Evolutionary conservation across 345 rosid genomes (phyloP).

Genomic region (Cochlearia excelsa): DNA sequence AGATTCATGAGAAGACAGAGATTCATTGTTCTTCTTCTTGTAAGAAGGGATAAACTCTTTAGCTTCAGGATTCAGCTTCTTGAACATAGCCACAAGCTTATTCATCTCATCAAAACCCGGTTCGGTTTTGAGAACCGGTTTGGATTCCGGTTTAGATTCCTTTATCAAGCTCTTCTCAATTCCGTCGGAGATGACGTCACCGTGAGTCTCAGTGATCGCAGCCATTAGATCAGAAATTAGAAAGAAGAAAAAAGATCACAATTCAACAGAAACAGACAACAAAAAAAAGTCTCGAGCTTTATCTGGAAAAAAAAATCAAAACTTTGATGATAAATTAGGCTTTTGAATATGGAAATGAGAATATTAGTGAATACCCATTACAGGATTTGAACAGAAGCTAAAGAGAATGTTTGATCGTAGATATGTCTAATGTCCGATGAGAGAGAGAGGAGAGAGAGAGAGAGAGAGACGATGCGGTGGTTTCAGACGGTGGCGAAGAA

Average conservation of each 20-base stretch:
- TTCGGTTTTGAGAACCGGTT: conserved; percentile 38
- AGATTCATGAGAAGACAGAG: conserved; percentile 22
- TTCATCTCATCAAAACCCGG: conserved; percentile 38
- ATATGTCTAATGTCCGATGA: neutral
- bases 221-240: conserved; percentile 34
- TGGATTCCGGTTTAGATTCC: conserved; percentile 41
- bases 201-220: conserved; percentile 25
- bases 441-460: neutral
- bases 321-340: conserved; percentile 3
- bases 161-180: conserved; percentile 18
- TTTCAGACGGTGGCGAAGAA: conserved; percentile 21
- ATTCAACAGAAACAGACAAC: conserved; percentile 1
- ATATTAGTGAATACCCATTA: conserved; percentile 12
- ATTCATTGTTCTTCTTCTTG: conserved; percentile 26
- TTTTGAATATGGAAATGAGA: conserved; percentile 1
- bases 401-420: conserved; percentile 20
- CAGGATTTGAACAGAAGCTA: neutral
- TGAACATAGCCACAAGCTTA: conserved; percentile 59
- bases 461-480: neutral
- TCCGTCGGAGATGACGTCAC: conserved; percentile 7
- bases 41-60: conserved; percentile 61
- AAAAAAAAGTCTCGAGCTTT: conserved; percentile 19
- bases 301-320: neutral
- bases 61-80: conserved; percentile 59
- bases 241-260: neutral